phyloP scores from a whole-genome alignment of 2,329 filamentous ascomycete species.

The Fusarium staphyleae region DNA sequence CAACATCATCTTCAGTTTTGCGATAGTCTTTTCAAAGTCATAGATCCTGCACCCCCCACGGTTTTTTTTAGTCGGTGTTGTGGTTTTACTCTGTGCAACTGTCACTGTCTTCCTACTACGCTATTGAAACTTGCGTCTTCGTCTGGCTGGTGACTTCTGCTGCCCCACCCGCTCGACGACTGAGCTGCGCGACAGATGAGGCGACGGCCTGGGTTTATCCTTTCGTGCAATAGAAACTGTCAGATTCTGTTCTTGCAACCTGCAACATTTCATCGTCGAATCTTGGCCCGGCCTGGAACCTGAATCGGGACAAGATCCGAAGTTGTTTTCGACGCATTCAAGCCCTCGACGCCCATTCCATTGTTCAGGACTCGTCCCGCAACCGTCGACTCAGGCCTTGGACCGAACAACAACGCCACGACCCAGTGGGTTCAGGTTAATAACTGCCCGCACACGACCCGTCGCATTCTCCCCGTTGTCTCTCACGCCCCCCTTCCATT shows the following conservation, averaged over 20 bases:
- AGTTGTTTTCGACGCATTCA: conserved; percentile 16
- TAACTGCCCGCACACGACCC: conserved; percentile 25
- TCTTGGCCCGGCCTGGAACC: background rate
- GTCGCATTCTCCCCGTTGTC: conserved; percentile 7
- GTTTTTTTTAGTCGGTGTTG: background rate
- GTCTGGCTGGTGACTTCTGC: conserved; percentile 13
- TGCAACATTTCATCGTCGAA: background rate
- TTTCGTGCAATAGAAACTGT: conserved; percentile 8
- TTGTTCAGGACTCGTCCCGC: conserved; percentile 26
- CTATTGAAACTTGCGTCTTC: conserved; percentile 7
- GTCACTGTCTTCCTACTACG: conserved; percentile 16
- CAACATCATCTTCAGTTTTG: conserved; percentile 1
- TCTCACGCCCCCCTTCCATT: conserved; percentile 26
- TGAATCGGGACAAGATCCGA: background rate
- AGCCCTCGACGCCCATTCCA: conserved; percentile 26
- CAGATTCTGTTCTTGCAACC: conserved; percentile 3
- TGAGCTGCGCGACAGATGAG: conserved; percentile 17
- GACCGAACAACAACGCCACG: conserved; percentile 30
- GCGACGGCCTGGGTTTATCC: conserved; percentile 16
- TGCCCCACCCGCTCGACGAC: conserved; percentile 28
- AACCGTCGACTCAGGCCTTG: conserved; percentile 33
- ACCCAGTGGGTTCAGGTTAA: conserved; percentile 11
- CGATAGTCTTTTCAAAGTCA: background rate
- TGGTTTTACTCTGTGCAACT: background rate
- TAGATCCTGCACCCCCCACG: background rate